These are phyloP conservation scores for Teratosphaeria gauchensis DNA, from an alignment of 2,329 filamentous ascomycete genomes.

Conservation along the genomic window DNA sequence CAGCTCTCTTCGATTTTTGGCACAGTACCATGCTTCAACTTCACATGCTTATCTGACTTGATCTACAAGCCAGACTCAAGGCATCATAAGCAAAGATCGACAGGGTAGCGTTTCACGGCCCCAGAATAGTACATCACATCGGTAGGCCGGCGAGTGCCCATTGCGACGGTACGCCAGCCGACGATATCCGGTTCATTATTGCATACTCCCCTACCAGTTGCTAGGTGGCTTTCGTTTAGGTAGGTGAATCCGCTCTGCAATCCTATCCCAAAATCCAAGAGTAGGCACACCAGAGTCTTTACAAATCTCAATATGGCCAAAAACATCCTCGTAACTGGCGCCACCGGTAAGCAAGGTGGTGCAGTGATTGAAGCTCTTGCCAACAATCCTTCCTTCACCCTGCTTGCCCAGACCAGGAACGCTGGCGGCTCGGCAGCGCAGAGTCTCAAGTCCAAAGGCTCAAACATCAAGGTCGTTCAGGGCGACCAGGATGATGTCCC, in stretches of 20 bases:
- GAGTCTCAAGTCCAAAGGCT: constrained; percentile 34
- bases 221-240: too few species aligned
- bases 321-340: constrained; percentile 35
- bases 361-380: constrained; percentile 32
- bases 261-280: neutral
- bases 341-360: constrained; percentile 39
- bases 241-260: neutral
- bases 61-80: neutral
- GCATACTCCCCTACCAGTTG: too few species aligned
- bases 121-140: neutral
- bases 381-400: constrained; percentile 33
- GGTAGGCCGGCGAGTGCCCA: neutral
- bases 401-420: constrained; percentile 50
- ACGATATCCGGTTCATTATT: neutral
- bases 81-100: neutral
- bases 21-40: neutral
- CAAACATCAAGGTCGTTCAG: constrained; percentile 44
- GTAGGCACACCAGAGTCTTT: neutral
- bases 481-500: constrained; percentile 44
- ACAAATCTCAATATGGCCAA: constrained; percentile 22
- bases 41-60: neutral
- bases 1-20: neutral
- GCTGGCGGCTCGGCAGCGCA: constrained; percentile 39
- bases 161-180: neutral
- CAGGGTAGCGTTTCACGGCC: neutral